Conservation (phyloP, 768 basidiomycete species). For the Mycena indigotica region DNA sequence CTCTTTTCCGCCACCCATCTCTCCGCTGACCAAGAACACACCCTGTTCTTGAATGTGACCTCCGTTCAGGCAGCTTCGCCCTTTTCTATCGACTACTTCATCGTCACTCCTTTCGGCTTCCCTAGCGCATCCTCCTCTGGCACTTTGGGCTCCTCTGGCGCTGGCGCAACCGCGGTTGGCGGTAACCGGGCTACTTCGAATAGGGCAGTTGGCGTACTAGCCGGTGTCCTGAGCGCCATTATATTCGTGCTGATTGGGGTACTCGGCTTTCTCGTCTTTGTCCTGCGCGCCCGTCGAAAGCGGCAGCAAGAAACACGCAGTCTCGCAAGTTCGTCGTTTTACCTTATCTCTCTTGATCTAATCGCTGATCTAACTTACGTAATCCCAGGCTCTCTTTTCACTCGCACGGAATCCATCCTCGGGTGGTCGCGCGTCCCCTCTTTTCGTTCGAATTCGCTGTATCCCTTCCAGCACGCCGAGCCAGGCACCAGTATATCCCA, state of each 20-base stretch:
- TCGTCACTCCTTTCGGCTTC: conserved; percentile 34
- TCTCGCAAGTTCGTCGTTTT: conserved; percentile 11
- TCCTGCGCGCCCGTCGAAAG: conserved; percentile 19
- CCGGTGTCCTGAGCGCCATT: conserved; percentile 30
- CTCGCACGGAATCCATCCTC: conserved; percentile 14
- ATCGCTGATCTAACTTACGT: background rate
- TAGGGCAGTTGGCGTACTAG: conserved; percentile 24
- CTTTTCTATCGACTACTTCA: conserved; percentile 44
- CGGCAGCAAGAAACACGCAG: background rate
- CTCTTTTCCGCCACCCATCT: conserved; percentile 40
- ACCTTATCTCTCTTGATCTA: background rate
- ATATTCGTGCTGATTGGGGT: conserved; percentile 23
- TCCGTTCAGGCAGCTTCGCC: conserved; percentile 32
- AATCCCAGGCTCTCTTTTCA: conserved; percentile 17
- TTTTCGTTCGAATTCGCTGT: background rate
- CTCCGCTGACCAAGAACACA: conserved; percentile 35
- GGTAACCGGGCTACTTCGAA: background rate
- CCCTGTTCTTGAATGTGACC: conserved; percentile 42
- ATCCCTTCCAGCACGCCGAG: background rate
- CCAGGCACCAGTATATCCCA: background rate
- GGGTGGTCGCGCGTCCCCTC: conserved; percentile 9
- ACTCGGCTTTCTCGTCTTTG: conserved; percentile 12
- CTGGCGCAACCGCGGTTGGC: background rate
- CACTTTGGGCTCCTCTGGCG: background rate
- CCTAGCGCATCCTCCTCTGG: conserved; percentile 8